Percentiles rank a stretch among this genome's conserved stretches.
Evolutionary conservation across 768 basidiomycete genomes (phyloP).

Genomic region (Tylopilus sp.): DNA sequence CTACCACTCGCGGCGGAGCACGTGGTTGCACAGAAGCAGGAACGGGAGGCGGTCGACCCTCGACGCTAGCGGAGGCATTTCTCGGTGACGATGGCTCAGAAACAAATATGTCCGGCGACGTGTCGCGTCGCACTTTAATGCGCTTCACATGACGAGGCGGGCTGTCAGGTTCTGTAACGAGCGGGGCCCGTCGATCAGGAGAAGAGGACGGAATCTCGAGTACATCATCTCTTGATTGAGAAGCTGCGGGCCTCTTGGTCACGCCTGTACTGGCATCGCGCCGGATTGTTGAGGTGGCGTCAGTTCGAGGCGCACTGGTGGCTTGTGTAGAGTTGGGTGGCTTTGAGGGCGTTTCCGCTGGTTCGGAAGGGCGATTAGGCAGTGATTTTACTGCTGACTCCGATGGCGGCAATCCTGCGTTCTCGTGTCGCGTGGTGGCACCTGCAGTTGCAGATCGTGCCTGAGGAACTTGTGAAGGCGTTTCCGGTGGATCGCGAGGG

Average conservation of each 20-base stretch:
- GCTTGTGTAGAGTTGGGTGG: background rate
- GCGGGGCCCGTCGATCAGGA: background rate
- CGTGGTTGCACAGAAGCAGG: background rate
- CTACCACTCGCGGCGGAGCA: conserved; percentile 23
- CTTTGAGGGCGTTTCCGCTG: background rate
- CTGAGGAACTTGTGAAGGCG: no score
- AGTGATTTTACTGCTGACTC: no score
- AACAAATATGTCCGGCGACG: conserved; percentile 14
- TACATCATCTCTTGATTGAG: background rate
- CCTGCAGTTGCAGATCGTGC: no score
- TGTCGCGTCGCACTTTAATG: conserved; percentile 7
- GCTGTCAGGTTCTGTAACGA: background rate
- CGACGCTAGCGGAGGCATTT: background rate
- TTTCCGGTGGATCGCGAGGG: background rate
- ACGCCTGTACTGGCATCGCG: background rate
- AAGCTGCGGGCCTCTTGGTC: background rate
- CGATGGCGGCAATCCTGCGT: no score
- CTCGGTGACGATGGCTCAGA: conserved; percentile 17
- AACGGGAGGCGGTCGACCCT: background rate
- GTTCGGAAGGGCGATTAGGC: background rate
- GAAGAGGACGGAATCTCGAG: conserved; percentile 1
- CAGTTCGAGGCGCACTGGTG: background rate
- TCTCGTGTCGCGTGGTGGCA: no score
- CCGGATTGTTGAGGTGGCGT: background rate
- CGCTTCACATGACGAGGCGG: conserved; percentile 1